Evolutionary conservation across 352 stramenopile genomes (phyloP).

Genomic region (Phytopythium montanum): DNA sequence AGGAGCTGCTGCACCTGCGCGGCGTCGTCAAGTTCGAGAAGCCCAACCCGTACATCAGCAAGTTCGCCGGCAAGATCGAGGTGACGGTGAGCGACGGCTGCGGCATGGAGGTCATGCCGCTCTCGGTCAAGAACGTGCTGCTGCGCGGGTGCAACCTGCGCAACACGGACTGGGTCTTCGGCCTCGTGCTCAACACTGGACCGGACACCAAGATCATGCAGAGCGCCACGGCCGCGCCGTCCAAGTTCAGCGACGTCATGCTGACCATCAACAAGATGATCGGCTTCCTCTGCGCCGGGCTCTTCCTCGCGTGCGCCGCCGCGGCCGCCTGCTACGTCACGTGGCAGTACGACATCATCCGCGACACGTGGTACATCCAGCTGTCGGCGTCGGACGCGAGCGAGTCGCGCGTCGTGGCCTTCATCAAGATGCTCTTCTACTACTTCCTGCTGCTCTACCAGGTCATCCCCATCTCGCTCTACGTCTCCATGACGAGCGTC

Average conservation of each 20-base stretch:
- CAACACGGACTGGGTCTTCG: slow-evolving; percentile 88
- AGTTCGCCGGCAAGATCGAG: slow-evolving; percentile 84
- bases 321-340: slow-evolving; percentile 72
- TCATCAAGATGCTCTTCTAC: slow-evolving; percentile 91
- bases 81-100: slow-evolving; percentile 61
- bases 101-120: slow-evolving; percentile 65
- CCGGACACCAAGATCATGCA: slow-evolving; percentile 92
- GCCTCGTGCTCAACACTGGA: slow-evolving; percentile 87
- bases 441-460: slow-evolving; percentile 91
- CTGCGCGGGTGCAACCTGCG: slow-evolving; percentile 85
- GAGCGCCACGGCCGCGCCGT: slow-evolving; percentile 63
- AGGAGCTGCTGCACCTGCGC: slow-evolving; percentile 49
- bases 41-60: slow-evolving; percentile 86
- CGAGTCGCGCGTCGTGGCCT: slow-evolving; percentile 44
- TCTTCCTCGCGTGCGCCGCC: slow-evolving; percentile 61
- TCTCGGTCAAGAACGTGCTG: slow-evolving; percentile 88
- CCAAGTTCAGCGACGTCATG: slow-evolving; percentile 86
- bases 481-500: slow-evolving; percentile 90
- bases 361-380: slow-evolving; percentile 76
- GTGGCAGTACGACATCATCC: slow-evolving; percentile 72
- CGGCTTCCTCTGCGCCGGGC: slow-evolving; percentile 53
- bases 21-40: slow-evolving; percentile 69
- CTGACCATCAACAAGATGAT: slow-evolving; percentile 83
- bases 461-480: slow-evolving; percentile 93
- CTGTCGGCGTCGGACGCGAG: slow-evolving; percentile 25